These are phyloP conservation scores for Monosporascus cannonballus DNA, from an alignment of 2,329 filamentous ascomycete species.

Conservation along the genomic window DNA sequence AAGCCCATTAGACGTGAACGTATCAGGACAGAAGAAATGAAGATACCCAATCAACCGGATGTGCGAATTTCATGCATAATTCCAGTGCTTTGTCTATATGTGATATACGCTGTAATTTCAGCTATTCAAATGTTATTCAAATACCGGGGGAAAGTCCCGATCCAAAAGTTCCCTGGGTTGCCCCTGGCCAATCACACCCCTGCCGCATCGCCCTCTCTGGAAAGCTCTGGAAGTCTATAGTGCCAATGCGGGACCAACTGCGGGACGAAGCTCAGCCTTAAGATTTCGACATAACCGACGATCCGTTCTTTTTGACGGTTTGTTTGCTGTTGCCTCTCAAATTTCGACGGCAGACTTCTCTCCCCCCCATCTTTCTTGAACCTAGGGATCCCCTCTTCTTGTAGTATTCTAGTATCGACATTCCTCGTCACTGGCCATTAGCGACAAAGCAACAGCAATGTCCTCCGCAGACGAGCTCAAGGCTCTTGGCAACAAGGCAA, in stretches of 20 bases:
- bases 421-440: not conserved
- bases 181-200: conserved; percentile 1
- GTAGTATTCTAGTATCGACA: not conserved
- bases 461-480: conserved; percentile 75
- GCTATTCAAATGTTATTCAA: not conserved
- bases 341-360: not conserved
- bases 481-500: conserved; percentile 97
- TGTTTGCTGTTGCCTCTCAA: not conserved
- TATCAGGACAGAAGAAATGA: too few relatives aligned
- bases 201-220: conserved; percentile 1
- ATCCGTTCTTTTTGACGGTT: not conserved
- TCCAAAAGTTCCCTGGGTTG: not conserved
- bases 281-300: not conserved
- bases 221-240: conserved; percentile 19
- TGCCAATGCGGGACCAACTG: conserved; percentile 1
- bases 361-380: not conserved
- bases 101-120: not conserved
- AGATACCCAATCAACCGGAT: too few relatives aligned
- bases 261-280: not conserved
- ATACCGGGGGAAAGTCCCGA: not conserved
- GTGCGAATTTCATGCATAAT: not conserved
- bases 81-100: not conserved
- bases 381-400: not conserved
- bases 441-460: conserved; percentile 32
- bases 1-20: too few relatives aligned